phyloP scores from a whole-genome alignment of 495 filamentous ascomycete species.

The Rhypophila decipiens region DNA sequence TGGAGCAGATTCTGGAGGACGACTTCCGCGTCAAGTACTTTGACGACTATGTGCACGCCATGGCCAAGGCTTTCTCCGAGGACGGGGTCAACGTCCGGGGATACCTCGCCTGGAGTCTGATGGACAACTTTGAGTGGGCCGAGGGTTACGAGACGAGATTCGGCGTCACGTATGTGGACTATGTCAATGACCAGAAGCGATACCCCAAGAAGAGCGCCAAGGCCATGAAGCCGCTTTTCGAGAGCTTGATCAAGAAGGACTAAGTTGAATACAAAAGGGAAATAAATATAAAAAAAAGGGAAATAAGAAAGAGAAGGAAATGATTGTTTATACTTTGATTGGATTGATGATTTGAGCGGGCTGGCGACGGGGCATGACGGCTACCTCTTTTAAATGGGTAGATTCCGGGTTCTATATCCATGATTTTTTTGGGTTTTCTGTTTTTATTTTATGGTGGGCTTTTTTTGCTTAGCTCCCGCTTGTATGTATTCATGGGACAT shows the following conservation, averaged over 20 bases:
- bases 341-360: constrained; percentile 1
- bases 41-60: constrained; percentile 61
- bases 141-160: constrained; percentile 83
- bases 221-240: constrained; percentile 58
- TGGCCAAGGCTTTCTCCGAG: constrained; percentile 58
- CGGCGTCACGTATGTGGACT: constrained; percentile 72
- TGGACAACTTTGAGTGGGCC: constrained; percentile 68
- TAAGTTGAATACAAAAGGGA: background rate
- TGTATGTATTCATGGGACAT: background rate
- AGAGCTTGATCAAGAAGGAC: constrained; percentile 46
- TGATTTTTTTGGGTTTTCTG: background rate
- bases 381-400: too few relatives aligned
- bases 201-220: constrained; percentile 73
- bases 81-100: constrained; percentile 66
- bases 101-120: constrained; percentile 76
- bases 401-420: too few relatives aligned
- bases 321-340: background rate
- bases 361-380: background rate
- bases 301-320: background rate
- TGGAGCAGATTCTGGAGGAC: constrained; percentile 64
- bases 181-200: constrained; percentile 65
- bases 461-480: too few relatives aligned
- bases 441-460: too few relatives aligned
- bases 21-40: constrained; percentile 73
- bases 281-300: background rate